Percentiles rank a stretch among this genome's conserved stretches.
Evolutionary conservation across 2,329 filamentous ascomycete genomes (phyloP).

Genomic region (Fusarium mundagurra): DNA sequence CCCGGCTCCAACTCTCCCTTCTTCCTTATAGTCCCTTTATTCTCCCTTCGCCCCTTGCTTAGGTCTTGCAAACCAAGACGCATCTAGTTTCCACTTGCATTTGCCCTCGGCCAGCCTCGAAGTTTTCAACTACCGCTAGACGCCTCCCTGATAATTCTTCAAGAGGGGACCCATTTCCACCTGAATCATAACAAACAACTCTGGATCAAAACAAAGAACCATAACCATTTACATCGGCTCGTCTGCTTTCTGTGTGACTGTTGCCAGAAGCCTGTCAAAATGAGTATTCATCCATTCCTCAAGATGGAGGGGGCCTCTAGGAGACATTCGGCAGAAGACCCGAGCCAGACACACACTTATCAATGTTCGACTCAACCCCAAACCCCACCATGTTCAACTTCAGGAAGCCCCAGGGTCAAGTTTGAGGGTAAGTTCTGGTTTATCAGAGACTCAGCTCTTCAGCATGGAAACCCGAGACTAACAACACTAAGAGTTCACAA

Average conservation of each 20-base stretch:
- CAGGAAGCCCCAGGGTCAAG: slow-evolving; percentile 49
- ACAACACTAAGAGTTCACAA: slow-evolving; percentile 39
- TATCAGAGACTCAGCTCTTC: background rate
- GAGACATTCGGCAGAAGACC: background rate
- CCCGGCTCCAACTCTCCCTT: slow-evolving; percentile 39
- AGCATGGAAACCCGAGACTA: slow-evolving; percentile 31
- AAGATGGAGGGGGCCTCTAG: slow-evolving; percentile 21
- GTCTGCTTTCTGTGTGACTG: slow-evolving; percentile 10
- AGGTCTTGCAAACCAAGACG: slow-evolving; percentile 20
- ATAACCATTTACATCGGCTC: slow-evolving; percentile 16
- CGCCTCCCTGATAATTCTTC: slow-evolving; percentile 34
- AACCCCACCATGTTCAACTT: slow-evolving; percentile 44
- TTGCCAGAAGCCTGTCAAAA: slow-evolving; percentile 16
- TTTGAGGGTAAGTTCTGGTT: slow-evolving; percentile 43
- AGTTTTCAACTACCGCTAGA: slow-evolving; percentile 10
- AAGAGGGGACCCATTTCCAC: slow-evolving; percentile 34
- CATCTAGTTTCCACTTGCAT: slow-evolving; percentile 11
- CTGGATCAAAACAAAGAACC: slow-evolving; percentile 40
- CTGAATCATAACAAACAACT: slow-evolving; percentile 44
- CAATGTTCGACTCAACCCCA: slow-evolving; percentile 29
- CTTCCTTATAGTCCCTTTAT: slow-evolving; percentile 36
- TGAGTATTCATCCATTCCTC: slow-evolving; percentile 38
- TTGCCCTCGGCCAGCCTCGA: slow-evolving; percentile 25
- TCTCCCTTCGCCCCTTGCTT: slow-evolving; percentile 37
- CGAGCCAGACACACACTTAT: background rate